Evolutionary conservation across 2,329 filamentous ascomycete species (phyloP).

Genomic region (Corynespora cassiicola): DNA sequence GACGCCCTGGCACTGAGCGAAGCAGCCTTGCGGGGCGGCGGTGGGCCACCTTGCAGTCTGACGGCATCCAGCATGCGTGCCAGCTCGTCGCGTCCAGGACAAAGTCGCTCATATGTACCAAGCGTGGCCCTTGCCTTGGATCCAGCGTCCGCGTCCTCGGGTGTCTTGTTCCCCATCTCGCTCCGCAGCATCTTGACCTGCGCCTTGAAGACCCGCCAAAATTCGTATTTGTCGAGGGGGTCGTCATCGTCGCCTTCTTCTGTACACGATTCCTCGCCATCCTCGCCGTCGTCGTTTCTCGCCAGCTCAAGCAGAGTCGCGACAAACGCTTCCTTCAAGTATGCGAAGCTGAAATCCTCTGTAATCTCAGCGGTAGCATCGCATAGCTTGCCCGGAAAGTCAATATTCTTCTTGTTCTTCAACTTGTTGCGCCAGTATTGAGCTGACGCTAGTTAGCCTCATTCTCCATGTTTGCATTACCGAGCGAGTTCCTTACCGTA

Average conservation of each 20-base stretch:
- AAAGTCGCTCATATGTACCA: slow-evolving; percentile 26
- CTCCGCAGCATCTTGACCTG: slow-evolving; percentile 67
- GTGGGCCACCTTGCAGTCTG: slow-evolving; percentile 24
- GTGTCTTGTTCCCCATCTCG: slow-evolving; percentile 54
- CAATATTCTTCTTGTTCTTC: slow-evolving; percentile 61
- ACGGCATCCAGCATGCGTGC: slow-evolving; percentile 23
- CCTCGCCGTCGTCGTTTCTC: slow-evolving; percentile 22
- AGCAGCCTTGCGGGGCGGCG: slow-evolving; percentile 27
- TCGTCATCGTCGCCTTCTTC: slow-evolving; percentile 42
- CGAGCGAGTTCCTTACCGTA: slow-evolving; percentile 58
- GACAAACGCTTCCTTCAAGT: slow-evolving; percentile 74
- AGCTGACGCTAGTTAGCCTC: slow-evolving; percentile 22
- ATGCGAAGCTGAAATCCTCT: slow-evolving; percentile 71
- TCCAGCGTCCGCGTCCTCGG: background rate
- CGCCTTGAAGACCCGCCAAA: slow-evolving; percentile 70
- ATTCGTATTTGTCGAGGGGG: slow-evolving; percentile 58
- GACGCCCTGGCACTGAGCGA: slow-evolving; percentile 21
- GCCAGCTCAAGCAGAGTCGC: slow-evolving; percentile 68
- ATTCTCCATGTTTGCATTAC: background rate
- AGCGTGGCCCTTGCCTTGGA: slow-evolving; percentile 13
- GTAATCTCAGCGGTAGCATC: slow-evolving; percentile 67
- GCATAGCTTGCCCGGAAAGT: slow-evolving; percentile 67
- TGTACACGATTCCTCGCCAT: slow-evolving; percentile 20
- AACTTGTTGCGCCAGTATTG: slow-evolving; percentile 68
- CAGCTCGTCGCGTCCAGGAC: slow-evolving; percentile 24